These are phyloP conservation scores for Leptodermis oblonga DNA, from an alignment of 257 asterid genomes.

Conservation along the genomic window DNA sequence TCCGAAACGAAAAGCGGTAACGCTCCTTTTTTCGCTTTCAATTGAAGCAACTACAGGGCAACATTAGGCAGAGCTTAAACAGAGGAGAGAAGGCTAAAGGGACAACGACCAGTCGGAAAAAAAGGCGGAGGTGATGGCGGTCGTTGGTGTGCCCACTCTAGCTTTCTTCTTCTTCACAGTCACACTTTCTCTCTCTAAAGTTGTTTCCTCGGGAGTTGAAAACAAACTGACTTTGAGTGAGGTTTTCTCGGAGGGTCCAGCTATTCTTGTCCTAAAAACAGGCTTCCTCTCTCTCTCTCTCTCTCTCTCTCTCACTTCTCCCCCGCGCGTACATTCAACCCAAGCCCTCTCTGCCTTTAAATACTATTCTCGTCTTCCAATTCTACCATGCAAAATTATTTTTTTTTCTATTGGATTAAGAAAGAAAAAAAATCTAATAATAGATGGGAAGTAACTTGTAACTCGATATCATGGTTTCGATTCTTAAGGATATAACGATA, in stretches of 20 bases:
- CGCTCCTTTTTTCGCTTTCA: background rate
- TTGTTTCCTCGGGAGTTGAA: constrained; percentile 30
- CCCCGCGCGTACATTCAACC: constrained; percentile 18
- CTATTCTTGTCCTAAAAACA: constrained; percentile 19
- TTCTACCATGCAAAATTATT: too few species aligned
- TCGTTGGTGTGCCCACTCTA: constrained; percentile 15
- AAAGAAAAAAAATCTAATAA: too few species aligned
- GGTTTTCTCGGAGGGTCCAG: constrained; percentile 27
- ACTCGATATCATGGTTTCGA: too few species aligned
- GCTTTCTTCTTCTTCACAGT: background rate
- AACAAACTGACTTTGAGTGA: constrained; percentile 30
- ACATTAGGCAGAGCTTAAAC: background rate
- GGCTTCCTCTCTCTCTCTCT: background rate
- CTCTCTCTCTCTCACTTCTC: background rate
- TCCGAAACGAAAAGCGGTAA: constrained; percentile 8
- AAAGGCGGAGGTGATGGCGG: constrained; percentile 15
- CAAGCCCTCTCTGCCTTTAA: background rate
- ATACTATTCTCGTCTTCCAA: background rate
- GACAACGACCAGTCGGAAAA: constrained; percentile 17
- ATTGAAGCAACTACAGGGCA: background rate
- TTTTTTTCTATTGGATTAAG: too few species aligned
- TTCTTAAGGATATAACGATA: too few species aligned
- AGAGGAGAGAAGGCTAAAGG: constrained; percentile 7
- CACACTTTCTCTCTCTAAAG: constrained; percentile 11
- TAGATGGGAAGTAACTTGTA: too few species aligned